A percentile compares a stretch with the other conserved stretches of the same genome.
Conservation (phyloP, 192 early-diverging fungal species). For the Mortierella hygrophila region DNA sequence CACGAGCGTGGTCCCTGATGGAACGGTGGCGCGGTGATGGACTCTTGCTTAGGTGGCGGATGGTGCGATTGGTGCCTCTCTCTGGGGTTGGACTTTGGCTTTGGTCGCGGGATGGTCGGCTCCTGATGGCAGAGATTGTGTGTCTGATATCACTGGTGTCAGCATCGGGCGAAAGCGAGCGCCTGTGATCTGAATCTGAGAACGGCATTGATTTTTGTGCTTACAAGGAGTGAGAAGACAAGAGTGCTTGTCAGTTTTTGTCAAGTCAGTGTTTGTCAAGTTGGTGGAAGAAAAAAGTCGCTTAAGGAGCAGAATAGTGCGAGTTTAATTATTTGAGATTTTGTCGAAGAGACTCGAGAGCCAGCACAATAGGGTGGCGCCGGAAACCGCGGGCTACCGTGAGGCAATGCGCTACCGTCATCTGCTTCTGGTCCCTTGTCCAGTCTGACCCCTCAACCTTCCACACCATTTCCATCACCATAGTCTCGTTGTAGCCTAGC, state of each 20-base stretch:
- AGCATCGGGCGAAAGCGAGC: constrained; percentile 1
- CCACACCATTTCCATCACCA: constrained; percentile 24
- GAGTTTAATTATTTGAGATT: constrained; percentile 24
- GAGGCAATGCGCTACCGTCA: constrained; percentile 6
- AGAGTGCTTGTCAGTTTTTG: too few species aligned
- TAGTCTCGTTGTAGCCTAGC: constrained; percentile 28
- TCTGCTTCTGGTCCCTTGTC: constrained; percentile 33
- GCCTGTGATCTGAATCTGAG: neutral
- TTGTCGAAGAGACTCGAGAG: neutral
- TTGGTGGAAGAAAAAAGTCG: too few species aligned
- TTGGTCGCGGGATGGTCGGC: neutral
- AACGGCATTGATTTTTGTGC: constrained; percentile 7
- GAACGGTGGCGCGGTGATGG: neutral
- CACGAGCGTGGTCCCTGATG: constrained; percentile 5
- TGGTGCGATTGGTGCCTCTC: neutral
- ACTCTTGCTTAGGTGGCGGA: neutral
- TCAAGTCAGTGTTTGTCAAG: too few species aligned
- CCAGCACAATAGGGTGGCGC: constrained; percentile 13
- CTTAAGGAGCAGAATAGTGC: neutral
- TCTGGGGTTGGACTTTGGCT: neutral
- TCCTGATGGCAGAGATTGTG: constrained; percentile 2
- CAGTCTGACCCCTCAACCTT: constrained; percentile 28
- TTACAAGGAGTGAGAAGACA: neutral
- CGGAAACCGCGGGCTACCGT: constrained; percentile 32
- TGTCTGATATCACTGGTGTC: constrained; percentile 7